These are phyloP conservation scores for Carex pumila DNA, from an alignment of 176 grass and related monocot genomes.

Conservation along the genomic window DNA sequence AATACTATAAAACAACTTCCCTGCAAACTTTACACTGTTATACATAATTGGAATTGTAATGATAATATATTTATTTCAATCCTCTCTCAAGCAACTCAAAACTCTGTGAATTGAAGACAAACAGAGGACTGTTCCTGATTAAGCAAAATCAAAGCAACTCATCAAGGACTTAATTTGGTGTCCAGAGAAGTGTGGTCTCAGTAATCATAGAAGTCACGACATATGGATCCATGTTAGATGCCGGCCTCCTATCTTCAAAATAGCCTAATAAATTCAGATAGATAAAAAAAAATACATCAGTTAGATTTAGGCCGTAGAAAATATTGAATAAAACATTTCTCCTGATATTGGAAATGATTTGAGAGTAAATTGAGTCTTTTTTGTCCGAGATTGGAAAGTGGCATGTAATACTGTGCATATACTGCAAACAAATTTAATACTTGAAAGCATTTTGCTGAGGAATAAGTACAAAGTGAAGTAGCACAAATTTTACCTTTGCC, in stretches of 20 bases:
- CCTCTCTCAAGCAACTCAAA: background rate
- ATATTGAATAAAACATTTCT: background rate
- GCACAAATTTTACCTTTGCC: slow-evolving; percentile 41
- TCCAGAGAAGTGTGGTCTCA: slow-evolving; percentile 25
- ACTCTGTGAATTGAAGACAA: background rate
- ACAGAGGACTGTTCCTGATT: background rate
- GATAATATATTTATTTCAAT: background rate
- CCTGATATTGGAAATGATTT: background rate
- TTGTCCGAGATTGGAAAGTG: background rate
- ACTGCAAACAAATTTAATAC: background rate
- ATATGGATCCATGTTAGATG: slow-evolving; percentile 35
- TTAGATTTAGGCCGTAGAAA: background rate
- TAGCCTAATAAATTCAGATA: slow-evolving; percentile 14
- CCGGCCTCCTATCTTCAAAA: slow-evolving; percentile 31
- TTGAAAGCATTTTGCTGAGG: background rate
- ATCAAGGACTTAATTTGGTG: background rate
- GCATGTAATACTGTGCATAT: background rate
- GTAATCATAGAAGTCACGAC: slow-evolving; percentile 32
- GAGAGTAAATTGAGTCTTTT: background rate
- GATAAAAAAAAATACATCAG: background rate
- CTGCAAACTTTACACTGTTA: background rate
- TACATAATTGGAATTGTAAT: background rate
- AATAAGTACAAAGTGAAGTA: background rate
- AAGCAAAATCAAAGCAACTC: background rate
- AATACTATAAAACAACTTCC: background rate